Evolutionary conservation across 495 filamentous ascomycete species (phyloP).

Genomic region (Schizothecium vesticola): DNA sequence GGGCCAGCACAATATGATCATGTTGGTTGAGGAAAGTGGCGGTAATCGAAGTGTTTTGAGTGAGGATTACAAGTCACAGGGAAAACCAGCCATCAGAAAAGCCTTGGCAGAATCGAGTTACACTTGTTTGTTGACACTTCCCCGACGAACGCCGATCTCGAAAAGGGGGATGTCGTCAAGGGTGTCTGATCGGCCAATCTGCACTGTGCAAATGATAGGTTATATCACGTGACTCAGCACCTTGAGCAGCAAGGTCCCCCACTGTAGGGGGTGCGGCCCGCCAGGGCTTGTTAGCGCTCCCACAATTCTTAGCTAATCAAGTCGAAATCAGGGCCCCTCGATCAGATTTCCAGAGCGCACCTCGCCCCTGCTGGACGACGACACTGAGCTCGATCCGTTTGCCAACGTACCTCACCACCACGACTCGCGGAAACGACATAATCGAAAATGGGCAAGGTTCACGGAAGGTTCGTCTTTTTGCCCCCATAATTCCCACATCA

Average conservation of each 20-base stretch:
- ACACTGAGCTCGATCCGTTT: neutral
- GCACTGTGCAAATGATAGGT: neutral
- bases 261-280: neutral
- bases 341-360: neutral
- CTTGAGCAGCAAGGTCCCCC: neutral
- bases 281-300: constrained; percentile 9
- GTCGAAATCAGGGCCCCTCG: constrained; percentile 3
- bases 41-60: too few species aligned
- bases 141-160: neutral
- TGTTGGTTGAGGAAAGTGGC: too few species aligned
- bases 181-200: neutral
- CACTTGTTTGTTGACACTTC: neutral
- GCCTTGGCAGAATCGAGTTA: neutral
- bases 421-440: constrained; percentile 11
- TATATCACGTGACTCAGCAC: neutral
- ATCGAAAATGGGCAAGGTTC: constrained; percentile 37
- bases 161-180: neutral
- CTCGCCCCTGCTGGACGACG: neutral
- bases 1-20: too few species aligned
- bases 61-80: too few species aligned
- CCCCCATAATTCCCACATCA: neutral
- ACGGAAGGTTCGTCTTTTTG: constrained; percentile 26
- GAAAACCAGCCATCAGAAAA: too few species aligned
- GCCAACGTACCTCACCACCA: constrained; percentile 6
- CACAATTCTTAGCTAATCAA: constrained; percentile 26